Percentiles rank a stretch among this genome's conserved stretches.
Conservation (phyloP, 441 rosid genomes). For the Populus hybrid region DNA sequence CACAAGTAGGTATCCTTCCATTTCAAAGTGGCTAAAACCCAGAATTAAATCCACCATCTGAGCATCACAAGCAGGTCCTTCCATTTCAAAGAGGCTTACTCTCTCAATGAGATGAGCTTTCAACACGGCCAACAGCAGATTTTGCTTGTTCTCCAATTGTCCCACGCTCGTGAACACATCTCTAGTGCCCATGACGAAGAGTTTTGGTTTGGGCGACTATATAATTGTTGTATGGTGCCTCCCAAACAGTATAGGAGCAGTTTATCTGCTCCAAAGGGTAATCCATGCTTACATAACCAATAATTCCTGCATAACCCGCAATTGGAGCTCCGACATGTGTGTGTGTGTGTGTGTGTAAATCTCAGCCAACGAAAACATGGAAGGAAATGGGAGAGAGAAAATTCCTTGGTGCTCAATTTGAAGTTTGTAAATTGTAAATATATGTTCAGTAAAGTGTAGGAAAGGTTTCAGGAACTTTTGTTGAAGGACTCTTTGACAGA, state of each 20-base stretch:
- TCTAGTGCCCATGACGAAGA: conserved; percentile 79
- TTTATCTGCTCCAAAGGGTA: conserved; percentile 62
- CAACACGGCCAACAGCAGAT: conserved; percentile 51
- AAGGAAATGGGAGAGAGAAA: not conserved
- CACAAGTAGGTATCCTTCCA: conserved; percentile 73
- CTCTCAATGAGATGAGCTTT: conserved; percentile 69
- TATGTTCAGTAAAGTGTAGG: not conserved
- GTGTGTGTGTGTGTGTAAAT: not conserved
- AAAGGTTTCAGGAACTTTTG: not conserved
- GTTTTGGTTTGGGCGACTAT: conserved; percentile 64
- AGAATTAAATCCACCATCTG: conserved; percentile 54
- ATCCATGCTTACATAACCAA: conserved; percentile 72
- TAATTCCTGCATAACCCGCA: conserved; percentile 82
- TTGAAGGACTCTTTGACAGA: not conserved
- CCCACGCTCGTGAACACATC: conserved; percentile 76
- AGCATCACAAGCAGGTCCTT: conserved; percentile 72
- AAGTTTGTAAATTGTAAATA: no score
- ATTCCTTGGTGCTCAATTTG: not conserved
- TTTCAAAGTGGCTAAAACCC: conserved; percentile 74
- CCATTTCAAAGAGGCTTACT: conserved; percentile 83
- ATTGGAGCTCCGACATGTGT: conserved; percentile 62
- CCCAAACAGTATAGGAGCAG: conserved; percentile 71
- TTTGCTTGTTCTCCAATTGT: conserved; percentile 68
- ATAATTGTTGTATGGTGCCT: conserved; percentile 71
- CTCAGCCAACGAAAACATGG: conserved; percentile 1